Base-by-base conservation (phyloP, 2,329 filamentous ascomycete species). In the Paraphoma sp. region DNA sequence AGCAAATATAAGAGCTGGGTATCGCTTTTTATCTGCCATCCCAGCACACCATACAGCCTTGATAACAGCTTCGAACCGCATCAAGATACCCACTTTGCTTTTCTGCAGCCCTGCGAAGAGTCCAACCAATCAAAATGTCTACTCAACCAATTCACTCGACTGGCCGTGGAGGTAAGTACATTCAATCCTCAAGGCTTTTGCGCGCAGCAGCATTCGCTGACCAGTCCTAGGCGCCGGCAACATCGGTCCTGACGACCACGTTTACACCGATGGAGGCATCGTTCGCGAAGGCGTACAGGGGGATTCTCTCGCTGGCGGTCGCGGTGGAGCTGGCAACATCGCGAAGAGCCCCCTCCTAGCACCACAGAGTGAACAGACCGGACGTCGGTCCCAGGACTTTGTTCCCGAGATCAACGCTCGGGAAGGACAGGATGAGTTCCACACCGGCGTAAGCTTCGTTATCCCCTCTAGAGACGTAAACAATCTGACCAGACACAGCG, bases 111-210 rank as follows among this genome's bases (percentile, higher is more conserved):
- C 29, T 18, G 16, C 36, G 31, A 43, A 46, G 41, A 30, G 48
- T 16, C 11, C 51, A 55, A 46, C 18, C 44, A 30, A 53, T 17
- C 44, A 69, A 30, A 28, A 76, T 74, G 72, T 61, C 74, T 56
- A 60, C 62, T 16, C 60, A 59, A 48, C 78, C 77, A 7, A 76
- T 83, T 53, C 79, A 82, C 59, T 86, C 84, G 18, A 85, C 85
- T 62, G 84, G 84, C 56, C 83, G 84, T 61, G 84, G 84, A 74
- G 84, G 84, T 85, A 76, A 56, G 75, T 56, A 40, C 43, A 44
- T 23, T 48, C 18, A 28, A 6, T 5, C 14, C 17, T 23, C n/a
- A 16, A 12, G 36, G 16, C 28, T 23, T 17, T 30, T 47, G 40
- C 12, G 18, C 38, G 31, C 14, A 38, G 41, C 36, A 23, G 17